Base-by-base conservation (phyloP, 2,329 filamentous ascomycete species). In the Aotearoamyces nothofagi region DNA sequence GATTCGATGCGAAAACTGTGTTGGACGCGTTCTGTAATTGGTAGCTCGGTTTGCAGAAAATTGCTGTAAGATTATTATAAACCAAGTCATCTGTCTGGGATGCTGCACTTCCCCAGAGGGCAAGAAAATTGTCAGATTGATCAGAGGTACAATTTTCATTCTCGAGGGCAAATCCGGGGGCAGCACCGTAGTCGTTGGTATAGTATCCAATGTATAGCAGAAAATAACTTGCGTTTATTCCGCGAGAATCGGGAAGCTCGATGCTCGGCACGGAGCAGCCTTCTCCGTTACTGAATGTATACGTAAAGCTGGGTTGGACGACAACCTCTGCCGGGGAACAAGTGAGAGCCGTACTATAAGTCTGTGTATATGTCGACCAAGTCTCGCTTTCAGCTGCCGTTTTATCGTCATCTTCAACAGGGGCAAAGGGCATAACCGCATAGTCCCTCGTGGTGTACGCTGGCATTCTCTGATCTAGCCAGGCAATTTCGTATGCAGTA, bases 11-110 rank as follows among this genome's bases (percentile, higher is more conserved):
- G n/a, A n/a, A n/a, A n/a, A n/a, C n/a, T n/a, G n/a, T n/a, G n/a
- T n/a, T n/a, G n/a, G 45, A 40, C 0, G 64, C 60, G 0, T 46
- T 9, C 22, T 66, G 60, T n/a, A 52, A 47, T 27, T 53, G 58
- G 31, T 69, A 72, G 0, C 17, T 37, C 0, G 61, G 33, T 13
- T 56, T 42, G 26, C 63, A 67, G 26, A 56, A 67, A 0, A 58
- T 13, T 0, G 52, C 51, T 0, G 54, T 58, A 6, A 44, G n/a
- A 24, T 43, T 40, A 9, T 15, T 29, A 14, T 35, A 39, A 3
- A 25, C 11, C 10, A 9, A 27, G 4, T 3, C 10, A 1, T 11
- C 14, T 10, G 22, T n/a, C 2, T 12, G 13, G 15, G 33, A 27
- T 2, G 14, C 14, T 9, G 24, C 6, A 12, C 30, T 28, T 6